A percentile compares a stretch with the other conserved stretches of the same genome.
Evolutionary conservation across 192 early-diverging fungal species (phyloP).

Genomic region (Pecoramyces ruminantium): DNA sequence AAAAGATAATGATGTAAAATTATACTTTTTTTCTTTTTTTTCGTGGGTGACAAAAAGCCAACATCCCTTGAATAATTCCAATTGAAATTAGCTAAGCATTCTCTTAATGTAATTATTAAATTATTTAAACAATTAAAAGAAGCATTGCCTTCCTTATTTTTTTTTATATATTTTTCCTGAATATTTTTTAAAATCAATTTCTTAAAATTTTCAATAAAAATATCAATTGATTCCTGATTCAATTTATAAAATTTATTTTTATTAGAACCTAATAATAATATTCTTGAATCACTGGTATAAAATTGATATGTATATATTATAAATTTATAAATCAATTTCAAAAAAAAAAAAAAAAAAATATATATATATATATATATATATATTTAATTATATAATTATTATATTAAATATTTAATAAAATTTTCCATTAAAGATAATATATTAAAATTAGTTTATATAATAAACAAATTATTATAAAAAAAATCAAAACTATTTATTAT

Average conservation of each 20-base stretch:
- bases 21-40: not conserved
- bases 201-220: not conserved
- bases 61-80: not conserved
- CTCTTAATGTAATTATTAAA: not conserved
- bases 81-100: not conserved
- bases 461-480: too few relatives aligned
- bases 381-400: too few relatives aligned
- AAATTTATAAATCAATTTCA: too few relatives aligned
- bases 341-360: too few relatives aligned
- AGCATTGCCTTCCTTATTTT: not conserved
- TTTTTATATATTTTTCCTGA: not conserved
- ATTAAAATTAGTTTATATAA: too few relatives aligned
- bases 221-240: not conserved
- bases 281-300: not conserved
- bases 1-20: not conserved
- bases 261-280: not conserved
- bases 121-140: not conserved
- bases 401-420: too few relatives aligned
- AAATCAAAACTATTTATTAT: too few relatives aligned
- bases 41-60: not conserved
- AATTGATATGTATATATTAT: not conserved
- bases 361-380: too few relatives aligned
- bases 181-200: not conserved
- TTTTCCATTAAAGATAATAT: too few relatives aligned
- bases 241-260: not conserved